Conservation (phyloP, 2,329 filamentous ascomycete species). For the Daldinia sp. region DNA sequence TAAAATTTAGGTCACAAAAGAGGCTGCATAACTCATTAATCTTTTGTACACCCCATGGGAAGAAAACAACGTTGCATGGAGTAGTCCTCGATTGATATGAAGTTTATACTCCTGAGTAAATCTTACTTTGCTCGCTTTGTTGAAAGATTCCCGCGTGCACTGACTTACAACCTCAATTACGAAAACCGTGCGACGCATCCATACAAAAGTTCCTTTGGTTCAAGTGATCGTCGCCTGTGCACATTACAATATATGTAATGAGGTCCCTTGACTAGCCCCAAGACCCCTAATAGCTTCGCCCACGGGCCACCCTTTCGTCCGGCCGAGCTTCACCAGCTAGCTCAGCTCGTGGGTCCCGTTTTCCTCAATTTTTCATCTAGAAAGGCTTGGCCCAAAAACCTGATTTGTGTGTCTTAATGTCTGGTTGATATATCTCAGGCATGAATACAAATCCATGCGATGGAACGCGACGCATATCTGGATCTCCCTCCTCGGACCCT, state of each 20-base stretch:
- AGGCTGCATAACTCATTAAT: not conserved
- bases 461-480: not conserved
- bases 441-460: not conserved
- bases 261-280: not conserved
- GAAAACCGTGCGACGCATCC: not conserved
- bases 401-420: not conserved
- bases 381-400: not conserved
- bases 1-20: too few species aligned
- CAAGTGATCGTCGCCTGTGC: not conserved
- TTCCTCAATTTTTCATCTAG: not conserved
- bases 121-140: not conserved
- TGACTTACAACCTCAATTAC: not conserved
- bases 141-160: not conserved
- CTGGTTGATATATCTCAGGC: not conserved
- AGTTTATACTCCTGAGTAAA: not conserved
- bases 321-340: conserved; percentile 1
- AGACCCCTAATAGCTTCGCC: not conserved
- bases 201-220: not conserved
- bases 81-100: not conserved
- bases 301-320: conserved; percentile 5
- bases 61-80: not conserved
- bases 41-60: not conserved
- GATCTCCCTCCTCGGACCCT: not conserved
- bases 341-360: conserved; percentile 1
- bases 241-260: not conserved